These are phyloP conservation scores for Heritiera littoralis DNA, from an alignment of 345 rosid species.

Conservation along the genomic window DNA sequence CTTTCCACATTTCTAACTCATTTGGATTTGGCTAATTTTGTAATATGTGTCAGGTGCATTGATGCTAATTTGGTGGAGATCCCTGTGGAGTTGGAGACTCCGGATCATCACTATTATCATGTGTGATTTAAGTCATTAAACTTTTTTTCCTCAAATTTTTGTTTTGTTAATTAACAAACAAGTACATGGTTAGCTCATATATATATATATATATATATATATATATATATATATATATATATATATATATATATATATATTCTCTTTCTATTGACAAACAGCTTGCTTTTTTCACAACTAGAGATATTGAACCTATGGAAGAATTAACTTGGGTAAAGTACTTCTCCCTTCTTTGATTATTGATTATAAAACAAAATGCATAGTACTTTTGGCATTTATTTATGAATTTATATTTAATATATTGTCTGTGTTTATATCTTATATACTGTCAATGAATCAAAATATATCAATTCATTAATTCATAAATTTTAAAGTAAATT, in stretches of 20 bases:
- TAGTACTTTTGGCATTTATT: background rate
- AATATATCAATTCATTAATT: too few species aligned
- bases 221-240: too few species aligned
- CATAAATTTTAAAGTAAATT: too few species aligned
- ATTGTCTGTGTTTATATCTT: too few species aligned
- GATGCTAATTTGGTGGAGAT: conserved; percentile 64
- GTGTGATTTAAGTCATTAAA: conserved; percentile 32
- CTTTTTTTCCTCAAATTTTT: background rate
- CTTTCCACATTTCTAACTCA: too few species aligned
- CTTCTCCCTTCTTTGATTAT: background rate
- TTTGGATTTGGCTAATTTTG: too few species aligned
- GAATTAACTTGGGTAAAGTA: conserved; percentile 42
- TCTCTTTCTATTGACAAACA: conserved; percentile 7
- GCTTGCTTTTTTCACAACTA: conserved; percentile 47
- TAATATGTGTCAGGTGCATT: conserved; percentile 35
- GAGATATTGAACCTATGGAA: conserved; percentile 35
- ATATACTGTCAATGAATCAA: too few species aligned
- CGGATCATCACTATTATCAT: conserved; percentile 66
- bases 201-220: too few species aligned
- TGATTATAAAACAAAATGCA: background rate
- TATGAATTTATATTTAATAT: too few species aligned
- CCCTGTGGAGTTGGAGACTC: conserved; percentile 63
- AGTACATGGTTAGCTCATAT: background rate
- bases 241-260: background rate
- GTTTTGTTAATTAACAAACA: background rate